Conservation (phyloP, 2,329 filamentous ascomycete genomes). For the Elsinoe arachidis region DNA sequence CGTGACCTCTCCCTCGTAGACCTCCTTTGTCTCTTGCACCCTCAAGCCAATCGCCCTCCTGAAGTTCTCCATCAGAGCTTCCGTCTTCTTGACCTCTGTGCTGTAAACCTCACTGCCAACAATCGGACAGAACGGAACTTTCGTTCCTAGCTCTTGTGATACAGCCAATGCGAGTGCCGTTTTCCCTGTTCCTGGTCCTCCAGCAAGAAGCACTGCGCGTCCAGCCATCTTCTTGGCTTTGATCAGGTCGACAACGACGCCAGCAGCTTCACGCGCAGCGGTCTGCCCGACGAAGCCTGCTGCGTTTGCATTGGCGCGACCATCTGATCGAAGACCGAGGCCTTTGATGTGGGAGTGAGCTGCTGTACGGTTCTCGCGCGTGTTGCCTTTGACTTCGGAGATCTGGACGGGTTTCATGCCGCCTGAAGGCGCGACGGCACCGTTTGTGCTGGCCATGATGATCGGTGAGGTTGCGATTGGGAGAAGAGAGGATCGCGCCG, state of each 20-base stretch:
- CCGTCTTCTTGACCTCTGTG: slow-evolving; percentile 98
- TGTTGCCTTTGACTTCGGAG: slow-evolving; percentile 26
- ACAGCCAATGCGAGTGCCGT: slow-evolving; percentile 92
- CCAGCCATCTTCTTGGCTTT: slow-evolving; percentile 96
- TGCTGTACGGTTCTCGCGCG: slow-evolving; percentile 86
- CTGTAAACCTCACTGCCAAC: slow-evolving; percentile 98
- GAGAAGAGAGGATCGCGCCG: neutral
- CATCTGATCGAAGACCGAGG: slow-evolving; percentile 76
- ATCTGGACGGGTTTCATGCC: slow-evolving; percentile 28
- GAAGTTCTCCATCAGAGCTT: slow-evolving; percentile 99
- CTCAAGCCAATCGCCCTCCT: slow-evolving; percentile 90
- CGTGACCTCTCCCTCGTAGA: slow-evolving; percentile 97
- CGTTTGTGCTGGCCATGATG: slow-evolving; percentile 19
- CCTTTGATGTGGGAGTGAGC: slow-evolving; percentile 98
- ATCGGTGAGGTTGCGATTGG: neutral
- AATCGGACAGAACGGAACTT: slow-evolving; percentile 97
- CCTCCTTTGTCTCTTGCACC: slow-evolving; percentile 97
- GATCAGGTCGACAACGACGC: slow-evolving; percentile 92
- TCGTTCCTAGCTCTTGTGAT: slow-evolving; percentile 92
- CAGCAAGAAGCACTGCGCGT: slow-evolving; percentile 82
- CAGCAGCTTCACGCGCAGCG: slow-evolving; percentile 87
- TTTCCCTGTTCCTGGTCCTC: slow-evolving; percentile 93
- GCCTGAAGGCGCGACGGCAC: slow-evolving; percentile 20
- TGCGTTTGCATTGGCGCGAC: slow-evolving; percentile 68
- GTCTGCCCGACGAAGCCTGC: slow-evolving; percentile 86